Evolutionary conservation across 768 basidiomycete species (phyloP).

Genomic region (Trametes punicea): DNA sequence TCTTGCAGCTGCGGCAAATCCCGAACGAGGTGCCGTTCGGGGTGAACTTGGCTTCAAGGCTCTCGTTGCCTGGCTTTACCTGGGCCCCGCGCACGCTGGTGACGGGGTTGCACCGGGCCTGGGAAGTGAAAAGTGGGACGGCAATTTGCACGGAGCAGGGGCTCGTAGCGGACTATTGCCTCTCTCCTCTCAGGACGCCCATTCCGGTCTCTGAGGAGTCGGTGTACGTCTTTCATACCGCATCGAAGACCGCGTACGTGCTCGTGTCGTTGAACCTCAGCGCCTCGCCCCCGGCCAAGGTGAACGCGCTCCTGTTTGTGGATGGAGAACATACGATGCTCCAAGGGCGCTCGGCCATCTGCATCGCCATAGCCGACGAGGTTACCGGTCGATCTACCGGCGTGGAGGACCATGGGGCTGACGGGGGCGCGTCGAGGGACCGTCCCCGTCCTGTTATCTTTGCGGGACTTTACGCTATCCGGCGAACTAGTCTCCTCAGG

Average conservation of each 20-base stretch:
- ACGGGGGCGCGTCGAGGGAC: too few species aligned
- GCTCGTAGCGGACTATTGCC: neutral
- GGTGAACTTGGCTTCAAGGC: neutral
- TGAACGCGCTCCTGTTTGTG: too few species aligned
- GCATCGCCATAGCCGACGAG: too few species aligned
- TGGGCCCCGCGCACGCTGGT: neutral
- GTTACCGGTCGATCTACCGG: too few species aligned
- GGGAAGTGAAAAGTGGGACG: neutral
- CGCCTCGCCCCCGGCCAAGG: too few species aligned
- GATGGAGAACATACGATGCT: too few species aligned
- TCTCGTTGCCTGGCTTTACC: neutral
- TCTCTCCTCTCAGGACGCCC: neutral
- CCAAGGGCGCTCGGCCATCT: too few species aligned
- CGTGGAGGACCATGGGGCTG: too few species aligned
- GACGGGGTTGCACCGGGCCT: neutral
- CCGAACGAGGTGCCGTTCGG: neutral
- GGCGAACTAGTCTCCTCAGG: too few species aligned
- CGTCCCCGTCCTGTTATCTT: too few species aligned
- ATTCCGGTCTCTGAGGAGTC: neutral
- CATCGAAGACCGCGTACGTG: neutral
- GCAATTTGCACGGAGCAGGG: neutral
- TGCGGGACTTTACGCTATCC: too few species aligned
- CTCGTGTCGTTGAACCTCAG: too few species aligned
- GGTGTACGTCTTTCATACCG: neutral
- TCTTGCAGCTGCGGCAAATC: neutral